Evolutionary conservation across 352 stramenopile species (phyloP), one percentile per base, ranked within the genome.

Genomic region (Chrysophaeum taylorii): DNA sequence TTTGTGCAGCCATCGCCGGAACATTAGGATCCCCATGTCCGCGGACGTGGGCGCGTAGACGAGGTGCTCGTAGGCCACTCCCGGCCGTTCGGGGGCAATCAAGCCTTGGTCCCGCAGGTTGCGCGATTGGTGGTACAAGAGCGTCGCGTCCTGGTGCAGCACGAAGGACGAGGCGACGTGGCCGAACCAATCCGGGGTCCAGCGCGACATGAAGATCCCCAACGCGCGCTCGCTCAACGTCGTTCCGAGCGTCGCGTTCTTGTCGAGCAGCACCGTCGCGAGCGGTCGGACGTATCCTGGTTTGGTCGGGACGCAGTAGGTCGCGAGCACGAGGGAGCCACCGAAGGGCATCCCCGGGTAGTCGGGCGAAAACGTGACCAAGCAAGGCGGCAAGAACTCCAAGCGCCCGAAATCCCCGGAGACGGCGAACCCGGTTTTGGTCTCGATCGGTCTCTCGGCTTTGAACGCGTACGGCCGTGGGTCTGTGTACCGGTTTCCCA

Each of bases 71-170:
- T 60, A 0, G 21, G 61, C 38, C 25, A 72, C 53, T 18, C 64
- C 67, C 16, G 64, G 37, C 21, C 31, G 5, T 12, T 61, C 9
- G 23, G 36, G 5, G 12, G 64, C 33, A 23, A 16, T 67, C 37
- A 77, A 79, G 63, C 37, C 43, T 12, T 42, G 68, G 1, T 64
- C 21, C 0, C 53, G 31, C 27, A 79, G 50, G 23, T 37, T 23
- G 2, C 72, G 68, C 43, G 76, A 72, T 57, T 79, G 74, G 16
- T 23, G 9, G 61, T 79, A 73, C 23, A 79, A 41, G 35, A 77
- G 75, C 9, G 77, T 35, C 18, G 35, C 68, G 43, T 79, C 74
- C 57, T 79, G 71, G 64, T 79, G 72, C 27, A 79, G 25, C 50
- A 79, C 76, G 23, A 45, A 0, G 23, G 29, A 23, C 38, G 68